Conservation (phyloP, 768 basidiomycete species). For the Tulasnella sp. region DNA sequence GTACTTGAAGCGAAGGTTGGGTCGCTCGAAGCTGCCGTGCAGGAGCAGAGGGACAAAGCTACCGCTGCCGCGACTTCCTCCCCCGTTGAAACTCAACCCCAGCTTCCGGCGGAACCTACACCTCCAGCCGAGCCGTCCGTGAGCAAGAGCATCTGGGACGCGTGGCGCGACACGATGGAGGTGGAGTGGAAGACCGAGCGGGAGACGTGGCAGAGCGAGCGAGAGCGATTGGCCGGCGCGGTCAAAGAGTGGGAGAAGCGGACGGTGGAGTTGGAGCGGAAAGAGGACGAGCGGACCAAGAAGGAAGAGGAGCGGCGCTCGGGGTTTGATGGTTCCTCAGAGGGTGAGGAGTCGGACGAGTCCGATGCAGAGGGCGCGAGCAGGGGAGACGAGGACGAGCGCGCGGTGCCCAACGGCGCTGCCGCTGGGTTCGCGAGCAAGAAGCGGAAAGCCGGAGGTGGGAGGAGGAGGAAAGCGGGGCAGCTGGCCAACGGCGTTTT, state of each 20-base stretch:
- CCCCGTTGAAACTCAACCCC: constrained; percentile 4
- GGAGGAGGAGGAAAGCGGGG: neutral
- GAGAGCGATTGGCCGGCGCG: constrained; percentile 59
- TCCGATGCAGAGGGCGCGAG: constrained; percentile 1
- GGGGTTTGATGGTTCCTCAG: neutral
- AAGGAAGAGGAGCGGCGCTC: neutral
- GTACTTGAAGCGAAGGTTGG: constrained; percentile 57
- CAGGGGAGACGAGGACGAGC: neutral
- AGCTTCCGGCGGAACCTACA: constrained; percentile 1
- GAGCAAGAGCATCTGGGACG: constrained; percentile 26
- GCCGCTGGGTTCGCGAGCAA: neutral
- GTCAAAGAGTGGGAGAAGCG: constrained; percentile 73
- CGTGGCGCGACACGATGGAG: constrained; percentile 72
- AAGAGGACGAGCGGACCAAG: constrained; percentile 27
- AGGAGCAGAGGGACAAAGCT: constrained; percentile 30
- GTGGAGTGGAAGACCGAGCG: constrained; percentile 66
- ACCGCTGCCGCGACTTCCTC: constrained; percentile 22
- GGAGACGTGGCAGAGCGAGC: constrained; percentile 73
- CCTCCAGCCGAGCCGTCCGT: constrained; percentile 43
- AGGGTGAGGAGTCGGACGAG: neutral
- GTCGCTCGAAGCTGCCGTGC: constrained; percentile 55
- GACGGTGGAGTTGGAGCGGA: constrained; percentile 26
- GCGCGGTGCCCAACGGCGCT: constrained; percentile 3
- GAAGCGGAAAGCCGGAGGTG: neutral
- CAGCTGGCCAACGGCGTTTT: neutral